Evolutionary conservation across 192 early-diverging fungal genomes (phyloP).

Genomic region (Rhizoclosmatium globosum): DNA sequence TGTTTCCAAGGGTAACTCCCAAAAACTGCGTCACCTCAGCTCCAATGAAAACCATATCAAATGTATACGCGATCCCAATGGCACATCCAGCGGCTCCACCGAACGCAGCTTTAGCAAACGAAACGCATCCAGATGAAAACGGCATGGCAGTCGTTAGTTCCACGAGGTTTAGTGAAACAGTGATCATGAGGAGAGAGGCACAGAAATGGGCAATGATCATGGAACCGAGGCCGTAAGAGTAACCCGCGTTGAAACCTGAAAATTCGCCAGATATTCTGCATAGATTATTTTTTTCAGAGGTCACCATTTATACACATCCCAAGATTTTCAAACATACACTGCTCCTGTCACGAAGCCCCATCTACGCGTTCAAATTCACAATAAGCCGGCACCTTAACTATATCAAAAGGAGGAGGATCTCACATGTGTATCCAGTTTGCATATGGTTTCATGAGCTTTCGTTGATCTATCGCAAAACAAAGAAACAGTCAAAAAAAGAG

Average conservation of each 20-base stretch:
- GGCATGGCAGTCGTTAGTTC: constrained; percentile 28
- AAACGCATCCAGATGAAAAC: constrained; percentile 33
- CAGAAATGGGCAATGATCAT: constrained; percentile 36
- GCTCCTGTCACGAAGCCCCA: constrained; percentile 1
- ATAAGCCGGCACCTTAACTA: background rate
- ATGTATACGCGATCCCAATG: constrained; percentile 24
- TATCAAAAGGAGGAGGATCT: background rate
- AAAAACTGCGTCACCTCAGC: constrained; percentile 14
- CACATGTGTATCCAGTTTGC: constrained; percentile 24
- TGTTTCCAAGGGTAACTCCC: background rate
- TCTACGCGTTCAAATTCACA: background rate
- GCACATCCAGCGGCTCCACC: constrained; percentile 15
- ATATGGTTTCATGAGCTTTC: constrained; percentile 11
- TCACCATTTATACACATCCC: background rate
- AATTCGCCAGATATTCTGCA: constrained; percentile 35
- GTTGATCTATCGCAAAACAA: background rate
- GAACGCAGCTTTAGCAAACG: constrained; percentile 29
- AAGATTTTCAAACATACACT: background rate
- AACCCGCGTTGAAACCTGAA: constrained; percentile 40
- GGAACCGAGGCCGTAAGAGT: constrained; percentile 37
- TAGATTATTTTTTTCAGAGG: background rate
- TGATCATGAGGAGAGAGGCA: background rate
- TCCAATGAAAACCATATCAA: constrained; percentile 34
- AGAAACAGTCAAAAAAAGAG: background rate
- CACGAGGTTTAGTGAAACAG: constrained; percentile 13